A percentile compares a stretch with the other conserved stretches of the same genome.
Conservation (phyloP, 768 basidiomycete species). For the Leccinum pellstonianum region DNA sequence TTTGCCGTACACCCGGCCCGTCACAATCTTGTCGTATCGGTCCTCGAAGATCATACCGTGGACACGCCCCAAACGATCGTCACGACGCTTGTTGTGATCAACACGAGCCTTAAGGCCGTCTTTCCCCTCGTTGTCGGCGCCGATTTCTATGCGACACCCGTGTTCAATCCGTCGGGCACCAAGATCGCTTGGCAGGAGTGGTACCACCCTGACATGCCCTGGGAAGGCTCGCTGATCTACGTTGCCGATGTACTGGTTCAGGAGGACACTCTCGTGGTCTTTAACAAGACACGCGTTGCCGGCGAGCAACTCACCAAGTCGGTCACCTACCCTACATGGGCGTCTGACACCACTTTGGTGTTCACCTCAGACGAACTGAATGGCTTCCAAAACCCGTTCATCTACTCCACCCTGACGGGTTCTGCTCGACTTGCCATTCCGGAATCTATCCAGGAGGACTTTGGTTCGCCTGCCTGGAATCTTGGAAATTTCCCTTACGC, state of each 20-base stretch:
- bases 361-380: constrained; percentile 60
- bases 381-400: constrained; percentile 70
- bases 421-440: constrained; percentile 33
- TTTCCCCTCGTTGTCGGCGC: constrained; percentile 52
- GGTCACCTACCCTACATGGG: constrained; percentile 62
- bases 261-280: constrained; percentile 28
- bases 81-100: constrained; percentile 58
- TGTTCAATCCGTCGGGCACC: constrained; percentile 58
- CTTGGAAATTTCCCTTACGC: constrained; percentile 51
- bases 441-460: constrained; percentile 50
- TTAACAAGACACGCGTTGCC: constrained; percentile 48
- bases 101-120: constrained; percentile 44
- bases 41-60: constrained; percentile 71
- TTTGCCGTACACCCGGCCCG: constrained; percentile 57
- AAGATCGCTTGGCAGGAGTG: constrained; percentile 66
- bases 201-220: constrained; percentile 72
- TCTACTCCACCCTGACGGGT: constrained; percentile 39
- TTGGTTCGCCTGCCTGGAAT: constrained; percentile 55
- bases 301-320: constrained; percentile 51
- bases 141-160: constrained; percentile 69
- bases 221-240: constrained; percentile 61
- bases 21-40: constrained; percentile 52
- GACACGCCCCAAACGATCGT: constrained; percentile 36
- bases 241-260: constrained; percentile 44
- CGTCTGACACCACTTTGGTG: constrained; percentile 51